These are phyloP conservation scores for Fraxinus ornus DNA, from an alignment of 305 asterid genomes.

Conservation along the genomic window DNA sequence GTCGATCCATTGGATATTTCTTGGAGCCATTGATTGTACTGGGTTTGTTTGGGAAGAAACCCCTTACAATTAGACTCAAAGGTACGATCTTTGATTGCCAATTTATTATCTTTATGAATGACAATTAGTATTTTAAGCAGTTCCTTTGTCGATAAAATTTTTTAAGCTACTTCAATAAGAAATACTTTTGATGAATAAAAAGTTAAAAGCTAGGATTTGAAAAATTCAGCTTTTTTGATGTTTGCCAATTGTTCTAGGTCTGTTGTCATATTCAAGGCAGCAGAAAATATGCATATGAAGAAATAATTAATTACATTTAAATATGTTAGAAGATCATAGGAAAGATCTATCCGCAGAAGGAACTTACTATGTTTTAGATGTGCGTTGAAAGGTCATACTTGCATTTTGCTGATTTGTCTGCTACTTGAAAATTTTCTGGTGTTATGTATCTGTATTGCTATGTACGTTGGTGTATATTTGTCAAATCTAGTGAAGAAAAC, in stretches of 20 bases:
- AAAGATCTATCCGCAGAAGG: background rate
- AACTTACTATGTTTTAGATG: background rate
- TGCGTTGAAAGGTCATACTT: background rate
- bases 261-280: constrained; percentile 12
- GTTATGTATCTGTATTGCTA: background rate
- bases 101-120: background rate
- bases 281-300: background rate
- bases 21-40: constrained; percentile 80
- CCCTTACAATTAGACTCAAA: constrained; percentile 63
- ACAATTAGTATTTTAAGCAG: background rate
- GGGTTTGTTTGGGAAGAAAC: constrained; percentile 81
- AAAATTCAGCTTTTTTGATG: background rate
- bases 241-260: background rate
- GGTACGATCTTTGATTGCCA: constrained; percentile 38
- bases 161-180: background rate
- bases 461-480: background rate
- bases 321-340: background rate
- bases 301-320: background rate
- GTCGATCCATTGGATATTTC: constrained; percentile 73
- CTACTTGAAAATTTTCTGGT: background rate
- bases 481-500: background rate
- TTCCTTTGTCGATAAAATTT: background rate
- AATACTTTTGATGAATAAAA: background rate
- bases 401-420: background rate
- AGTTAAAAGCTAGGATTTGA: background rate